These are phyloP conservation scores for Acer negundo DNA, from an alignment of 345 rosid species.

Conservation along the genomic window DNA sequence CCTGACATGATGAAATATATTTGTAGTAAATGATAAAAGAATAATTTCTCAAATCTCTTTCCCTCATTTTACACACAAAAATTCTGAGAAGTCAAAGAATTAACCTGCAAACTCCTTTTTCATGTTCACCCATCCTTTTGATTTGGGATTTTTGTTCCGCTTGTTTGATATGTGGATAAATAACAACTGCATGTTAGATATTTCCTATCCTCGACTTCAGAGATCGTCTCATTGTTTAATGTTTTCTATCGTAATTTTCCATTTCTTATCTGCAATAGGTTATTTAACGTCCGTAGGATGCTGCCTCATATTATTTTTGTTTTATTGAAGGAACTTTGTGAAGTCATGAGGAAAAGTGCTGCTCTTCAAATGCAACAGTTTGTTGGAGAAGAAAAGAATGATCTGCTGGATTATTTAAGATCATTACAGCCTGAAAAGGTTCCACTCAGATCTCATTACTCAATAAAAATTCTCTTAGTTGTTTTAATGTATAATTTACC, in stretches of 20 bases:
- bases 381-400: conserved; percentile 98
- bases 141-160: neutral
- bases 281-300: neutral
- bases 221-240: neutral
- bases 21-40: too few species aligned
- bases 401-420: conserved; percentile 89
- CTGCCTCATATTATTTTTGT: conserved; percentile 24
- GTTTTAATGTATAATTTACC: neutral
- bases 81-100: neutral
- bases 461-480: neutral
- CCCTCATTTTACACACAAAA: neutral
- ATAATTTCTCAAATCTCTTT: neutral
- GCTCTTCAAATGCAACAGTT: conserved; percentile 99
- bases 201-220: neutral
- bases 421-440: conserved; percentile 98
- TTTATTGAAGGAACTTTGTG: conserved; percentile 70
- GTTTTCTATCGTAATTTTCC: neutral
- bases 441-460: conserved; percentile 4
- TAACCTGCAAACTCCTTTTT: conserved; percentile 1
- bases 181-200: neutral
- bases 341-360: conserved; percentile 78
- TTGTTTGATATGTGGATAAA: neutral
- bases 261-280: neutral
- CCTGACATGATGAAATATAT: too few species aligned
- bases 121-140: neutral